A percentile compares a stretch with the other conserved stretches of the same genome.
These are phyloP conservation scores for Arachnopeziza araneosa DNA, from an alignment of 2,329 filamentous ascomycete genomes.

Conservation along the genomic window DNA sequence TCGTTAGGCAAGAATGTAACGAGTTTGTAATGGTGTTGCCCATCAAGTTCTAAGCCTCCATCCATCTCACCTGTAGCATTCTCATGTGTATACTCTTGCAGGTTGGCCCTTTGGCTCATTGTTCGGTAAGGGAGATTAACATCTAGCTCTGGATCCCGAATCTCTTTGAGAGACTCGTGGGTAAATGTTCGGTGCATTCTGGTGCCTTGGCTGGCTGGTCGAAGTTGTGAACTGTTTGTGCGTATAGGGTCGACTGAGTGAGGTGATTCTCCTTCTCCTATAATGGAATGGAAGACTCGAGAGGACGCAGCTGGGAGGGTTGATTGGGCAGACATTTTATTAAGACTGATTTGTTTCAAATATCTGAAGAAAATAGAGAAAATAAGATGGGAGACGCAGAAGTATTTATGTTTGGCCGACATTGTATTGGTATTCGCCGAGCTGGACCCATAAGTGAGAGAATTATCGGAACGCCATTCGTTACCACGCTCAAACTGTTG, in stretches of 20 bases:
- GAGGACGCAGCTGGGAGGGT: not conserved
- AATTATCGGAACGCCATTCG: not conserved
- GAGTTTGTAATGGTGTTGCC: slow-evolving; percentile 44
- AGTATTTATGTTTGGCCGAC: not conserved
- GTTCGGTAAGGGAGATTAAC: slow-evolving; percentile 61
- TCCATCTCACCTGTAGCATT: slow-evolving; percentile 54
- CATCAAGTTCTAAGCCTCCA: slow-evolving; percentile 20
- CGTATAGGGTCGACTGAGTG: slow-evolving; percentile 9
- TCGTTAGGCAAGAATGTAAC: slow-evolving; percentile 69
- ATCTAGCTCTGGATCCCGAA: slow-evolving; percentile 32
- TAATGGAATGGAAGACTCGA: not conserved
- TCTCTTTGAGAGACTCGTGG: slow-evolving; percentile 22
- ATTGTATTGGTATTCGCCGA: not conserved
- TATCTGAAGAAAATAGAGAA: not conserved
- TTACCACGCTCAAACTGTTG: not conserved
- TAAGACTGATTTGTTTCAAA: not conserved
- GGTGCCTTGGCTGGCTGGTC: slow-evolving; percentile 6
- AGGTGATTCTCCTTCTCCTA: not conserved
- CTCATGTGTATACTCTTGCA: slow-evolving; percentile 63
- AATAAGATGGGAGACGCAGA: not conserved
- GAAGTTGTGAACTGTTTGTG: slow-evolving; percentile 8
- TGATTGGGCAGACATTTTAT: not conserved
- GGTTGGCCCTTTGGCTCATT: slow-evolving; percentile 52
- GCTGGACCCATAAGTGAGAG: not conserved
- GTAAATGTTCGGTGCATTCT: slow-evolving; percentile 10